Base-by-base conservation (phyloP, 2,329 filamentous ascomycete genomes). In the Ascochyta viciae-villosae region DNA sequence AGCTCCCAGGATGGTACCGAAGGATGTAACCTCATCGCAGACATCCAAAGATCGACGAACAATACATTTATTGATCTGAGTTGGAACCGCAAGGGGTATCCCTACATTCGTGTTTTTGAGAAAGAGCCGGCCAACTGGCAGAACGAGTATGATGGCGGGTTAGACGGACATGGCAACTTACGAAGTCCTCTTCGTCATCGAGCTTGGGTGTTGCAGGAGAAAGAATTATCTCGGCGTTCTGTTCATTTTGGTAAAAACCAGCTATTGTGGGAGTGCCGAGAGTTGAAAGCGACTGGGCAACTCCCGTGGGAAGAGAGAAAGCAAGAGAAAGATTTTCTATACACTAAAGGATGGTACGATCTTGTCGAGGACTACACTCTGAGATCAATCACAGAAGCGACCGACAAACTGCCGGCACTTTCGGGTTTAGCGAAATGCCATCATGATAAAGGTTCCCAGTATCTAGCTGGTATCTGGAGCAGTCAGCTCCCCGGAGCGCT, bases 181-280 rank as follows among this genome's bases (percentile, higher is more conserved):
- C 8, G 12, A 6, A 54, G 24, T 15, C 50, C 50, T 3, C 33
- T 54, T n/a, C 19, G 50, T n/a, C 15, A 9, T 26, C 37, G 50
- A 31, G 50, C 50, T 23, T 54, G 50, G 50, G 23, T 27, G 3
- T n/a, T 54, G 15, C 50, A 54, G 27, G 50, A 54, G 23, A 33
- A 9, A 6, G 50, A 47, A n/a, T 22, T 54, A 0, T 54, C 50
- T 1, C n/a, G 13, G 3, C 1, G 50, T 2, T 27, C 43, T 1
- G 37, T 54, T 5, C 26, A 29, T 15, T 54, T 54, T 6, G 43
- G 19, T 1, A 24, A 48, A 3, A 10, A 15, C 6, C 50, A 54
- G 22, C 24, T 54, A 3, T 24, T 54, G 3, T 54, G 50, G 50
- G 19, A 38, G 13, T 23, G 16, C 22, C 6, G 15, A n/a, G 12